Percentiles rank a stretch among this genome's conserved stretches.
These are phyloP conservation scores for Fusarium citri DNA, from an alignment of 2,329 filamentous ascomycete genomes.

Conservation along the genomic window DNA sequence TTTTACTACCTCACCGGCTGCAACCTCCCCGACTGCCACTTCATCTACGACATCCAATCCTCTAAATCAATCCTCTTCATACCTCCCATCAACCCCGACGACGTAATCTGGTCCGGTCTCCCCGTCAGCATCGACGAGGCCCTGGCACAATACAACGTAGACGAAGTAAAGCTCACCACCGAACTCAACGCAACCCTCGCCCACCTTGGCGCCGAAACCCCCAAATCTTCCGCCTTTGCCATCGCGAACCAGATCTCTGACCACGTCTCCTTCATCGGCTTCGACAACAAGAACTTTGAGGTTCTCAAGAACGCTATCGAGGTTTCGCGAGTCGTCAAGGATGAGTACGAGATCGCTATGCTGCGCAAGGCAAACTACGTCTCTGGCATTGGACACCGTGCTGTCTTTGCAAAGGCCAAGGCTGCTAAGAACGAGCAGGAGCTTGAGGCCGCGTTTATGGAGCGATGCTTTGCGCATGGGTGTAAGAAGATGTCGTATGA, in stretches of 20 bases:
- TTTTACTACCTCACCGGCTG: conserved; percentile 96
- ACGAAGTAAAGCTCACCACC: conserved; percentile 77
- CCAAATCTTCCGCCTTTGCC: conserved; percentile 71
- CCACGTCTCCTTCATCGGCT: conserved; percentile 76
- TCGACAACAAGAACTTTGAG: conserved; percentile 70
- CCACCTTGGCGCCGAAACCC: conserved; percentile 56
- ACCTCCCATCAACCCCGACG: conserved; percentile 86
- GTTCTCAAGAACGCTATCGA: conserved; percentile 73
- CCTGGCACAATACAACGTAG: conserved; percentile 80
- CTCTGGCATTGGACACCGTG: conserved; percentile 74
- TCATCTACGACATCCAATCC: conserved; percentile 81
- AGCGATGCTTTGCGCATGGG: conserved; percentile 78
- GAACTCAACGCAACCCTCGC: conserved; percentile 81
- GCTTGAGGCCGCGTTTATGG: conserved; percentile 83
- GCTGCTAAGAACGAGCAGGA: conserved; percentile 81
- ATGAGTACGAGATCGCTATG: conserved; percentile 78
- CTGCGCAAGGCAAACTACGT: conserved; percentile 78
- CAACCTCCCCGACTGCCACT: conserved; percentile 80
- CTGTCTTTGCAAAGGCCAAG: conserved; percentile 70
- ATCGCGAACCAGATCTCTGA: conserved; percentile 83
- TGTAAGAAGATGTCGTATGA: conserved; percentile 88
- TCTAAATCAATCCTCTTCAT: conserved; percentile 88
- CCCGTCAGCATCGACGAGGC: conserved; percentile 83
- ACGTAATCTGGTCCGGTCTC: conserved; percentile 93
- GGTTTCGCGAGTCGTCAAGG: conserved; percentile 76